phyloP scores from a whole-genome alignment of 2,329 filamentous ascomycete genomes.

The Aschersonia sp. region DNA sequence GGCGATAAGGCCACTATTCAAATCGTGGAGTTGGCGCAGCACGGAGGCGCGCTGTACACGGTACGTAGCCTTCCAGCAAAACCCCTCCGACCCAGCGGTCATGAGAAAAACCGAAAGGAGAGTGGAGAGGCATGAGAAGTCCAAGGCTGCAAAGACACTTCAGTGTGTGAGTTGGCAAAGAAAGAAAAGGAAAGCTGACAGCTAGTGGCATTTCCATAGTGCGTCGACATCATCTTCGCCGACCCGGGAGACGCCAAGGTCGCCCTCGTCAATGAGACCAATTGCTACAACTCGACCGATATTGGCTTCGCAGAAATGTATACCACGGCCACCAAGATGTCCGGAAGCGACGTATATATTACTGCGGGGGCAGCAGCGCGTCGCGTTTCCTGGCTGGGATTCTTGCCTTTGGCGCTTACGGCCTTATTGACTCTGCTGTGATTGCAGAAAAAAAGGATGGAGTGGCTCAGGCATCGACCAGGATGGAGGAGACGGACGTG shows the following conservation, averaged over 20 bases:
- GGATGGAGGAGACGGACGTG: neutral
- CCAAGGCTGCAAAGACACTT: too few species aligned
- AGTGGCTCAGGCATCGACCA: neutral
- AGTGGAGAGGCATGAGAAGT: too few species aligned
- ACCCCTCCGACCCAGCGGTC: too few species aligned
- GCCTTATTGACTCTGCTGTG: conserved; percentile 20
- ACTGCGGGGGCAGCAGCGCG: conserved; percentile 12
- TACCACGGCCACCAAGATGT: conserved; percentile 39
- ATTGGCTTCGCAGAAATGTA: conserved; percentile 69
- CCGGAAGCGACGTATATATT: conserved; percentile 19
- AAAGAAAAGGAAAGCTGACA: neutral
- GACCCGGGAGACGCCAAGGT: conserved; percentile 56
- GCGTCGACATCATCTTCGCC: conserved; percentile 86
- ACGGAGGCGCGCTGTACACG: conserved; percentile 71
- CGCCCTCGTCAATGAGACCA: conserved; percentile 57
- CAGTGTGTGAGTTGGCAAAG: neutral
- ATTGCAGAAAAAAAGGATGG: neutral
- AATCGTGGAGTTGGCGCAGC: conserved; percentile 66
- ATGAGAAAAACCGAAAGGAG: neutral
- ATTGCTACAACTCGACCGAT: conserved; percentile 78
- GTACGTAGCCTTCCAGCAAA: conserved; percentile 30
- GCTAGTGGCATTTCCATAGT: conserved; percentile 33
- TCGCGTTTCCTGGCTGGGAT: conserved; percentile 19
- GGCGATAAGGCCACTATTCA: conserved; percentile 92
- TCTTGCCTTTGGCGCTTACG: conserved; percentile 24